Conservation (phyloP, 2,329 filamentous ascomycete species). For the Colletotrichum eremochloae region DNA sequence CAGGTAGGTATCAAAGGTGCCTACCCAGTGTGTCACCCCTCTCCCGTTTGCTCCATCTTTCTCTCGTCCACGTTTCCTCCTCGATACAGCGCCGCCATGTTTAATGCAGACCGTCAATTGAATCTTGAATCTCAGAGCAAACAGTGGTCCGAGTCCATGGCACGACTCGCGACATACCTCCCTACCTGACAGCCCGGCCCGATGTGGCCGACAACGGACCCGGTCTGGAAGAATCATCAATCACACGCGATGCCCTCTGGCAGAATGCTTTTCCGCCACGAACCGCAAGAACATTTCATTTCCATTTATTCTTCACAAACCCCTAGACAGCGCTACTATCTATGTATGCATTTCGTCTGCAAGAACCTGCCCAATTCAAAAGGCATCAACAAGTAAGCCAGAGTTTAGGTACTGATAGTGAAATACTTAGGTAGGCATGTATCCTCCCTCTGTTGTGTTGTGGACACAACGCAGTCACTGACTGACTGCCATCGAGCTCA, state of each 20-base stretch:
- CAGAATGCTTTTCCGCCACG: constrained; percentile 35
- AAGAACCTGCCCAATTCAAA: background rate
- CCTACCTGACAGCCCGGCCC: background rate
- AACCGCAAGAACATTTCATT: constrained; percentile 17
- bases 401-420: no score
- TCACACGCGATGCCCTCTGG: constrained; percentile 16
- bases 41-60: no score
- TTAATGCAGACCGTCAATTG: background rate
- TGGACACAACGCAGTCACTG: background rate
- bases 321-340: background rate
- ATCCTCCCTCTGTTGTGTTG: background rate
- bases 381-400: background rate
- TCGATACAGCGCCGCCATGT: background rate
- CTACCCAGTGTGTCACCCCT: no score
- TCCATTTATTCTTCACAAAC: constrained; percentile 2
- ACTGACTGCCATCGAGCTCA: background rate
- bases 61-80: background rate
- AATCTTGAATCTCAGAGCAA: background rate
- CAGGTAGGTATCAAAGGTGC: no score
- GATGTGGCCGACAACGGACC: constrained; percentile 3
- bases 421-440: no score
- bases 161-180: background rate
- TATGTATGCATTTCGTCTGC: background rate
- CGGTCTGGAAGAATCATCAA: constrained; percentile 33
- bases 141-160: background rate